phyloP scores from a whole-genome alignment of 140 eudicot genomes.

The Oenanthe javanica region DNA sequence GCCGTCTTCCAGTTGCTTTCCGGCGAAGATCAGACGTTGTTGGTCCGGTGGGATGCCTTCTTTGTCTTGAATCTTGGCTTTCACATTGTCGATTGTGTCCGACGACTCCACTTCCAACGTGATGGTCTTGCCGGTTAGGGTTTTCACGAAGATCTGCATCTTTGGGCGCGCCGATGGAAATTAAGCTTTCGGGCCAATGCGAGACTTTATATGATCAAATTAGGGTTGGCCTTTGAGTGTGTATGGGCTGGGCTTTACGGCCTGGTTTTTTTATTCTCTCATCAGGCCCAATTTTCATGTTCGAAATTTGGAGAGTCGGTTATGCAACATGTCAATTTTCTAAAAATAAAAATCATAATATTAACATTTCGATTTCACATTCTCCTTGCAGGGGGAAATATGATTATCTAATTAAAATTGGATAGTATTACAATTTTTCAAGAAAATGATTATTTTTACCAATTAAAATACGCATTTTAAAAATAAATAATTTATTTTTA shows the following conservation, averaged over 20 bases:
- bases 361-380: too few relatives aligned
- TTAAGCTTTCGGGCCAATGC: fast-evolving
- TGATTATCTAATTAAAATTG: too few relatives aligned
- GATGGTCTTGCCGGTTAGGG: conserved; percentile 12
- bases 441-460: too few relatives aligned
- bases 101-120: background rate
- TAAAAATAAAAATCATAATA: too few relatives aligned
- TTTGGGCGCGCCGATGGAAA: background rate
- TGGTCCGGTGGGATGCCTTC: conserved; percentile 13
- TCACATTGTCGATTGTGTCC: conserved; percentile 9
- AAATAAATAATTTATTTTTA: too few relatives aligned
- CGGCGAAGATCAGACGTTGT: conserved; percentile 12
- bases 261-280: too few relatives aligned
- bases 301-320: too few relatives aligned
- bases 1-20: conserved; percentile 11
- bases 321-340: too few relatives aligned
- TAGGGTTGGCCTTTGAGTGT: background rate
- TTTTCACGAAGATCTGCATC: conserved; percentile 14
- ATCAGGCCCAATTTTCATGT: too few relatives aligned
- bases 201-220: background rate
- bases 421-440: too few relatives aligned
- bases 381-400: too few relatives aligned
- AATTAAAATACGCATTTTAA: too few relatives aligned
- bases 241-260: background rate
- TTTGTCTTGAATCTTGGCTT: conserved; percentile 9